Percentiles rank a stretch among this genome's conserved stretches.
Conservation (phyloP, 495 filamentous ascomycete species). For the Penicillium cinerascens region DNA sequence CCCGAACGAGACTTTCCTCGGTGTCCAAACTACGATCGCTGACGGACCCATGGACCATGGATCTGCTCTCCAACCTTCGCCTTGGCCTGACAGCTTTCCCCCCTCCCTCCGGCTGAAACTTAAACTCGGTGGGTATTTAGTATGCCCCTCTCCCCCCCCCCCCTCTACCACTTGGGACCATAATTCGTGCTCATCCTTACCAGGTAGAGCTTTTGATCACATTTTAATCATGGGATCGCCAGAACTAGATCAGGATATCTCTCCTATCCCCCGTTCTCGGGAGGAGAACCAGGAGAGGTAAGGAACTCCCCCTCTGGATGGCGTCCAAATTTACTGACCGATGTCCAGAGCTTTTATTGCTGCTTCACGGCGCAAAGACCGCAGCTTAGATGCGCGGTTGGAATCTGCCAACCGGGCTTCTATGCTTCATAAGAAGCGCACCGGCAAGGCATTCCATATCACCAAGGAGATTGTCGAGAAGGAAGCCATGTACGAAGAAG, state of each 20-base stretch:
- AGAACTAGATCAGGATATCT: constrained; percentile 34
- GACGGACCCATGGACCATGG: constrained; percentile 27
- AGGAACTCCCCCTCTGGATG: constrained; percentile 8
- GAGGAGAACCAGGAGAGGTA: constrained; percentile 92
- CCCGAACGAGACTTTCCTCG: constrained; percentile 17
- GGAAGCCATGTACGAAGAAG: constrained; percentile 97
- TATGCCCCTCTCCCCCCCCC: background rate
- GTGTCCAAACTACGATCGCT: constrained; percentile 25
- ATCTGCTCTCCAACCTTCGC: constrained; percentile 12
- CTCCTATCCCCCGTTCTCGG: constrained; percentile 39
- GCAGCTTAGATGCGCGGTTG: constrained; percentile 82
- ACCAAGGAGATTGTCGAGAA: constrained; percentile 84
- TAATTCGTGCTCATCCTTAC: background rate
- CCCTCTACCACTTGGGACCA: background rate
- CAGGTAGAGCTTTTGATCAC: background rate
- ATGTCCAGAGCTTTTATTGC: constrained; percentile 79
- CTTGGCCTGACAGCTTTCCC: constrained; percentile 17
- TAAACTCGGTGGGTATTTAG: constrained; percentile 6
- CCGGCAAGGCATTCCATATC: constrained; percentile 78
- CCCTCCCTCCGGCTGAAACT: constrained; percentile 1
- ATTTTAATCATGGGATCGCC: constrained; percentile 19
- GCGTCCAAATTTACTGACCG: constrained; percentile 1
- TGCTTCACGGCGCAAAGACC: constrained; percentile 85
- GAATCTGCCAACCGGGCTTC: constrained; percentile 87
- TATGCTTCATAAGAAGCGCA: constrained; percentile 84